Conservation (phyloP, 495 filamentous ascomycete genomes). For the Penicillium angulare region DNA sequence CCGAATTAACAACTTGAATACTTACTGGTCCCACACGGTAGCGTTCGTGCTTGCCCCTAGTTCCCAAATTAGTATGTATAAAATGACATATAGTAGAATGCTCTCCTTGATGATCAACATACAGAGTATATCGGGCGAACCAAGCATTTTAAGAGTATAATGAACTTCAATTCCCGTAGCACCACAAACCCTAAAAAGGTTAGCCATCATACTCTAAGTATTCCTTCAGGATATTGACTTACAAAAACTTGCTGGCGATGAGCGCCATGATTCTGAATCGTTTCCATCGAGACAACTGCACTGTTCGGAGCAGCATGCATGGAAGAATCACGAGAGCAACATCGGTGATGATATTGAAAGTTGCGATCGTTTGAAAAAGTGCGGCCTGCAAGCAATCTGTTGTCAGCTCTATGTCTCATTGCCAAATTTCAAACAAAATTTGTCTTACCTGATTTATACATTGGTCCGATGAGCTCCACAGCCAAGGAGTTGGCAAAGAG, state of each 20-base stretch:
- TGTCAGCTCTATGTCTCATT: too few species aligned
- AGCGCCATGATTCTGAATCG: conserved; percentile 19
- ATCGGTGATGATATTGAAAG: conserved; percentile 28
- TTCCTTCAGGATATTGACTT: too few species aligned
- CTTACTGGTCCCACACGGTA: conserved; percentile 28
- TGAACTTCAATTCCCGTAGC: conserved; percentile 19
- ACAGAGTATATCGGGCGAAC: conserved; percentile 18
- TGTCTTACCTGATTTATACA: conserved; percentile 25
- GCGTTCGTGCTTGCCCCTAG: conserved; percentile 19
- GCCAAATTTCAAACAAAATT: too few species aligned
- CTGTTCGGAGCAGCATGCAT: conserved; percentile 20
- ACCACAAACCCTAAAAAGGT: conserved; percentile 12
- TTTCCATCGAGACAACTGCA: conserved; percentile 18
- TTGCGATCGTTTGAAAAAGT: conserved; percentile 19
- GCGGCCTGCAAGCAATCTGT: conserved; percentile 7
- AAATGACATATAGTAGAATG: background rate
- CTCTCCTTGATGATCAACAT: background rate
- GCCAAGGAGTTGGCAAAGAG: conserved; percentile 25
- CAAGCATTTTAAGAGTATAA: conserved; percentile 7
- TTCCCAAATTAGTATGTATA: background rate
- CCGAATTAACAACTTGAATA: background rate
- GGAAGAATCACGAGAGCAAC: conserved; percentile 20
- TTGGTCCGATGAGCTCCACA: conserved; percentile 7
- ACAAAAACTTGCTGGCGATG: conserved; percentile 25
- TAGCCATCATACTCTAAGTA: background rate